Evolutionary conservation across 495 filamentous ascomycete species (phyloP).

Genomic region (Usnea hakonensis): DNA sequence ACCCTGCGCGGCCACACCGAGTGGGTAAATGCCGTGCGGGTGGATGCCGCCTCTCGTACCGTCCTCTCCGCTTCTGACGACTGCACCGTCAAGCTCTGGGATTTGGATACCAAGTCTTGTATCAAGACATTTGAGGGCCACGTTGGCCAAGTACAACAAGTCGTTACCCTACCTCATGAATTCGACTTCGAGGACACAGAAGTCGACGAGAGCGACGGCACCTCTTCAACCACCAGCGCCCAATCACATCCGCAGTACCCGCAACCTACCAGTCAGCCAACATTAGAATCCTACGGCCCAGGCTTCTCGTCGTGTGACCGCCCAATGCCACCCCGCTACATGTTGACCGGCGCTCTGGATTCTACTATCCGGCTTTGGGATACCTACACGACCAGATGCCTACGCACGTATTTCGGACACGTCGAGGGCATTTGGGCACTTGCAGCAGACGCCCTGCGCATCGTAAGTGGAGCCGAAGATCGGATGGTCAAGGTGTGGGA

Average conservation of each 20-base stretch:
- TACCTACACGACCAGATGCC: slow-evolving; percentile 66
- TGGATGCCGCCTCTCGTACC: slow-evolving; percentile 73
- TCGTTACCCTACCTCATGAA: slow-evolving; percentile 70
- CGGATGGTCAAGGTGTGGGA: slow-evolving; percentile 97
- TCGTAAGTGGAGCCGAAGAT: slow-evolving; percentile 86
- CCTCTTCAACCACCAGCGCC: slow-evolving; percentile 21
- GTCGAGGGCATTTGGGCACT: slow-evolving; percentile 94
- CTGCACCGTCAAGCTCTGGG: slow-evolving; percentile 85
- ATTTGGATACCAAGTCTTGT: slow-evolving; percentile 71
- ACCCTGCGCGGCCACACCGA: slow-evolving; percentile 76
- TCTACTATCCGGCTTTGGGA: slow-evolving; percentile 92
- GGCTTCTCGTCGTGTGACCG: slow-evolving; percentile 50
- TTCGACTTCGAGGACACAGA: slow-evolving; percentile 73
- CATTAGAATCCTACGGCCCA: slow-evolving; percentile 43
- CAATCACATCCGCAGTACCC: slow-evolving; percentile 19
- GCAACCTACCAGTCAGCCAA: slow-evolving; percentile 33
- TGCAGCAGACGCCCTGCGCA: slow-evolving; percentile 80
- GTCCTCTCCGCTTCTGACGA: slow-evolving; percentile 92
- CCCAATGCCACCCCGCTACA: slow-evolving; percentile 72
- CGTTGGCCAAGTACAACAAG: slow-evolving; percentile 90
- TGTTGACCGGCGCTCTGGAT: slow-evolving; percentile 86
- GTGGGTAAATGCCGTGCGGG: slow-evolving; percentile 87
- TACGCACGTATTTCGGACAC: slow-evolving; percentile 92
- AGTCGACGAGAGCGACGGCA: slow-evolving; percentile 50
- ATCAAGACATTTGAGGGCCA: slow-evolving; percentile 84